Evolutionary conservation across 1,284 basidiomycete species (phyloP), one percentile per base, ranked within the genome.

Genomic region (Sanguinoderma infundibulare): DNA sequence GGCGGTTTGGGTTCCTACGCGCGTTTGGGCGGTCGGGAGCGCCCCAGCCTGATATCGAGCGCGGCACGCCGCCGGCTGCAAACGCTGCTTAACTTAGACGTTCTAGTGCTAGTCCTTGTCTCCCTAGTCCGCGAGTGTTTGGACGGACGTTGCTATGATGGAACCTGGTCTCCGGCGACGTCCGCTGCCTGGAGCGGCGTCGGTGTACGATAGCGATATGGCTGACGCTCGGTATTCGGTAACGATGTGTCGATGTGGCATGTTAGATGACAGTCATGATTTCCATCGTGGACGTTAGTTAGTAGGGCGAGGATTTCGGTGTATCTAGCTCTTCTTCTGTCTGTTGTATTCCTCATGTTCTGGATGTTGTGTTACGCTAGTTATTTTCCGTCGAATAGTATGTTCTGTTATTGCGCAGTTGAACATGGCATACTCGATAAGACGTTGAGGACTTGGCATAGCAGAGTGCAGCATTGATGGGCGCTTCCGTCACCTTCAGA

Each of bases 21-120:
- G 57, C 60, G 26, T 68, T 74, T 44, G 65, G 67, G 3, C 68
- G 69, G 5, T 61, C 72, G 60, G 36, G 68, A 46, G 40, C 68
- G 2, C 72, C 75, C 26, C 71, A 73, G n/a, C 71, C 76, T 5
- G 78, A 79, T 52, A 57, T 79, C 20, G 78, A 79, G 63, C 74
- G 75, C 30, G 77, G 74, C 5, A 55, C 65, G 46, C 67, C 66
- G 10, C 61, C 66, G 26, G 62, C 66, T 20, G 56, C 62, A 22
- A 57, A 24, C 28, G 62, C 56, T 2, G 62, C 65, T n/a, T 66
- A 36, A 61, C 36, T 22, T 10, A 9, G 22, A 6, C 3, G 22
- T 5, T 10, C 15, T 22, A 20, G 39, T 40, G 20, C 34, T 12
- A 34, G 3, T 34, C 24, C 12, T 46, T 17, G n/a, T 9, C 17